Evolutionary conservation across 164 flowering plant species (phyloP).

Genomic region (Magnolia kwangsiensis): DNA sequence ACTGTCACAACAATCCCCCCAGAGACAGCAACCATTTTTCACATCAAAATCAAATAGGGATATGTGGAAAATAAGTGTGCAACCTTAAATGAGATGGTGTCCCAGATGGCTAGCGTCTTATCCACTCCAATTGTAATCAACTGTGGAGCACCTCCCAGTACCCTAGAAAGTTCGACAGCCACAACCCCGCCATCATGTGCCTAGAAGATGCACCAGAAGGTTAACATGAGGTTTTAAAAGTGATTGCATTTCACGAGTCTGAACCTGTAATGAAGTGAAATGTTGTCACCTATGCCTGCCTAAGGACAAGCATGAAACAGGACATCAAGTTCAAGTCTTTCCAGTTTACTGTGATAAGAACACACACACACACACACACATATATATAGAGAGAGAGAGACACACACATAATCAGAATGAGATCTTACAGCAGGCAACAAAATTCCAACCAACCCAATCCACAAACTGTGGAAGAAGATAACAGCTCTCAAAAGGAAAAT

Average conservation of each 20-base stretch:
- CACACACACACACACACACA: not conserved
- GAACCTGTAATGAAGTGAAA: slow-evolving; percentile 2
- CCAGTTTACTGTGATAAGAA: not conserved
- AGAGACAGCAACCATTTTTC: slow-evolving; percentile 1
- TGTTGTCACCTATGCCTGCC: not conserved
- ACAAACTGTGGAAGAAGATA: not conserved
- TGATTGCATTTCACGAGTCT: not conserved
- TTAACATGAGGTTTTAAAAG: slow-evolving; percentile 6
- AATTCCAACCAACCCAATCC: not conserved
- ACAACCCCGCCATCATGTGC: slow-evolving; percentile 99
- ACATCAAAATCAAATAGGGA: slow-evolving; percentile 3
- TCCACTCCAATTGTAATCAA: slow-evolving; percentile 95
- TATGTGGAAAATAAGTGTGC: not conserved
- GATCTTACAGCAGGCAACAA: not conserved
- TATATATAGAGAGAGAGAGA: too few species aligned
- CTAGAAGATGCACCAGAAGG: slow-evolving; percentile 30
- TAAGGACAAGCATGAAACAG: slow-evolving; percentile 4
- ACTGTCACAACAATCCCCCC: not conserved
- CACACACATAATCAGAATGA: not conserved
- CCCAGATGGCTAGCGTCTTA: slow-evolving; percentile 96
- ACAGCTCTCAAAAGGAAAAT: not conserved
- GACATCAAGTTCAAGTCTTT: not conserved
- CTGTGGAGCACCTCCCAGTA: slow-evolving; percentile 87
- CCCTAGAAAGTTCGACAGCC: slow-evolving; percentile 94
- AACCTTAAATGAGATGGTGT: slow-evolving; percentile 96